Base-by-base conservation (phyloP, 441 rosid genomes). In the Hura crepitans region DNA sequence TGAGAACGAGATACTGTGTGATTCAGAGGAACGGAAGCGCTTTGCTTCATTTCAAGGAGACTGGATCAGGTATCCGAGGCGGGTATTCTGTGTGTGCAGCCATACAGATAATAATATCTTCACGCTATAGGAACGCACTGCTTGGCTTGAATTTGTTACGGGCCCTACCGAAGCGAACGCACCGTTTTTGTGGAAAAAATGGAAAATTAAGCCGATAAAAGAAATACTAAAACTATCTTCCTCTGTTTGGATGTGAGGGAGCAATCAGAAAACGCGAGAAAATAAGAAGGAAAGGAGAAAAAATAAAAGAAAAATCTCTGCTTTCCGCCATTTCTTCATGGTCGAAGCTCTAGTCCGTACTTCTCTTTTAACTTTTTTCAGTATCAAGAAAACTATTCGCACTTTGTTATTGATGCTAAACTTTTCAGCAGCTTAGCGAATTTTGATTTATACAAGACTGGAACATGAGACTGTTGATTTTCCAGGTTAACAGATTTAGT, bases 1-100 rank as follows among this genome's bases (percentile, higher is more conserved):
- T 9, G 33, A 7, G 64, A 63, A n/a, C n/a, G 33, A 7, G 64
- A 63, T 67, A n/a, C 64, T 67, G 37, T 62, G 79, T 75, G 80
- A 70, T 28, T 66, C 74, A 31, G 31, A 27, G 50, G 56, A n/a
- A n/a, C n/a, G n/a, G n/a, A 59, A 35, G 47, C 30, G 30, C 49
- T 20, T 33, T 13, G 39, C 59, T 28, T 20, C 5, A 56, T 56
- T 45, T 31, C 39, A 33, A 18, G 65, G 77, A 9, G 56, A 50
- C 68, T 23, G 70, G 83, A 80, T 82, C 78, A 79, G 83, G 75
- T 72, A 49, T 22, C 3, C 51, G 11, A 30, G 28, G 70, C 56
- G 12, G 2, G 35, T n/a, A 70, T 82, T 69, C 0, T 4, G 50
- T 66, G 74, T n/a, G n/a, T n/a, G n/a, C 63, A 62, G 53, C 59